Base-by-base conservation (phyloP, 345 rosid species). In the Turnera subulata region DNA sequence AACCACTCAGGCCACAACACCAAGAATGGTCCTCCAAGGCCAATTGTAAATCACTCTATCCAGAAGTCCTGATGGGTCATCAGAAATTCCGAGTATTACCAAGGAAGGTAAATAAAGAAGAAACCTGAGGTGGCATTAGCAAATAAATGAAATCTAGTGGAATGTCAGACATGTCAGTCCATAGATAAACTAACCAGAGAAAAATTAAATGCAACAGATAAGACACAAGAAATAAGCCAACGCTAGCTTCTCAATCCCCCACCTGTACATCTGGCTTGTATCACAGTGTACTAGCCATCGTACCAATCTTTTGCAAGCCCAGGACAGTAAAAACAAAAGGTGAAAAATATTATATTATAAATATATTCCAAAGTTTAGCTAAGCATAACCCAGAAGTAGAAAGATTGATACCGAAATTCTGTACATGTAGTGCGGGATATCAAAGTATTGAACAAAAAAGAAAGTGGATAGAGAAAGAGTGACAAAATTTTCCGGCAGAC, bases 401-500 rank as follows among this genome's bases (percentile, higher is more conserved):
- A 46, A 71, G 6, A 53, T 61, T 57, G 32, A 52, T 62, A 55
- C 53, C 55, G 25, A 67, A 69, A 40, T 53, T 70, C 39, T 80
- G 76, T 80, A 83, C 89, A 78, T 17, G 74, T 7, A 38, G 50
- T 15, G 17, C 38, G 45, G 25, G 46, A 21, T 37, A 55, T 17
- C 37, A 56, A 61, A 29, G 35, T 29, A 4, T 29, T 4, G 6
- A 48, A 47, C 39, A 42, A 48, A 20, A 1, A 19, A 19, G 11
- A 42, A 4, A 40, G 9, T 23, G 4, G 12, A 48, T n/a, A 35
- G 21, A 6, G 19, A 11, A 46, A 62, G 50, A 65, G 74, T 43
- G 69, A 76, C 95, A 88, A 88, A 88, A 84, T 46, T 77, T 80
- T 61, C 74, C 78, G 60, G 77, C 74, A 48, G 66, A 20, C 56